Conservation (phyloP, 2,329 filamentous ascomycete species). For the Penicillium sp. region DNA sequence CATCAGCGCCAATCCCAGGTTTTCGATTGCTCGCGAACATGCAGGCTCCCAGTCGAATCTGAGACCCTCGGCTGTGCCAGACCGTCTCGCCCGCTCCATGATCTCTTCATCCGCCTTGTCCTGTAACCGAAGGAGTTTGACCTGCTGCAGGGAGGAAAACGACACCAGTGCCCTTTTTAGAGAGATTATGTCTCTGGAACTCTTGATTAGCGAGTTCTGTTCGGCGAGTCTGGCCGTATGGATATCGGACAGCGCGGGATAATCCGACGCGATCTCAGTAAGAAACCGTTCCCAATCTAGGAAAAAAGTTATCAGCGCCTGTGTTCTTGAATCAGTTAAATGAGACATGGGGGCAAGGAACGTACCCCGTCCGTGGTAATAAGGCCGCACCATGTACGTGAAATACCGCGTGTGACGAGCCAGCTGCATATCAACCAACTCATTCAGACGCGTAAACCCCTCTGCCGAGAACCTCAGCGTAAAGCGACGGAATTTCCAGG, state of each 20-base stretch:
- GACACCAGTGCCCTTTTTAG: conserved; percentile 54
- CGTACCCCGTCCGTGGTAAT: conserved; percentile 38
- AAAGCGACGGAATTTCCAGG: conserved; percentile 36
- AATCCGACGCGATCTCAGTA: conserved; percentile 17
- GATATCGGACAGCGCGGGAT: conserved; percentile 22
- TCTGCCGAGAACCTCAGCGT: conserved; percentile 33
- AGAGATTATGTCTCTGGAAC: conserved; percentile 49
- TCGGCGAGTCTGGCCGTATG: conserved; percentile 33
- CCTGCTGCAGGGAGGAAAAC: conserved; percentile 59
- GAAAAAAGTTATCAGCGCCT: not conserved
- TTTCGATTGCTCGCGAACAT: conserved; percentile 59
- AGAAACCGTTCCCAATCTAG: conserved; percentile 29
- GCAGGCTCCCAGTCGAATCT: conserved; percentile 60
- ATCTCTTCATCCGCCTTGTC: conserved; percentile 56
- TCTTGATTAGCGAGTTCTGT: conserved; percentile 45
- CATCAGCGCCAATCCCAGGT: conserved; percentile 55
- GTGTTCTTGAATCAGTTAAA: not conserved
- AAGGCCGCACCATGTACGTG: conserved; percentile 40
- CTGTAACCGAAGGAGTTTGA: conserved; percentile 61
- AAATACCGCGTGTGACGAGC: conserved; percentile 35
- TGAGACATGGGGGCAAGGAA: not conserved
- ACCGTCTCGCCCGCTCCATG: conserved; percentile 49
- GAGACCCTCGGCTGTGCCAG: conserved; percentile 45
- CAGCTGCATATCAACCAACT: conserved; percentile 33
- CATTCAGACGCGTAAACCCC: conserved; percentile 31